Base-by-base conservation (phyloP, 2,329 filamentous ascomycete species). In the Talaromyces sp. region DNA sequence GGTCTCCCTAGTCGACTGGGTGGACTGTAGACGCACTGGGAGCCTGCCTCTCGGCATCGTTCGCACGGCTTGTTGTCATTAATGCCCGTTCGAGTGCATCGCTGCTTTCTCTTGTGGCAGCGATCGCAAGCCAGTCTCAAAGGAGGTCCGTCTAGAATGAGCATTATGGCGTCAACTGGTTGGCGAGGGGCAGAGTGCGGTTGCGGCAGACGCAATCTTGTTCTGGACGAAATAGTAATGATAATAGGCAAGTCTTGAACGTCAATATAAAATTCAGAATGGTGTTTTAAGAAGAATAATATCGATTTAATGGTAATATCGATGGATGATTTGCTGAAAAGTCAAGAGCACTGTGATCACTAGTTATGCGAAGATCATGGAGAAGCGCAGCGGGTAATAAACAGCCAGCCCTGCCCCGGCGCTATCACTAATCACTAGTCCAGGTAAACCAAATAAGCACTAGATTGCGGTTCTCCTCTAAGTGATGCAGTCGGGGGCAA, bases 81-180 rank as follows among this genome's bases (percentile, higher is more conserved):
- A 4, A 53, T 53, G 10, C 49, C 19, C 15, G 52, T 44, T 25
- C 58, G 58, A 22, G 53, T 47, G 36, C 58, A 59, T 33, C 58
- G 58, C 52, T 59, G 58, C 36, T 59, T 59, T 22, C 58, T 51
- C 52, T 59, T 59, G 39, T 59, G 58, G 36, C 58, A 59, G 28
- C 58, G 58, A 32, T 59, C 58, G 36, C 58, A 59, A 27, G 58
- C 58, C 28, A 42, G 30, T 27, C 58, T 52, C 19, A 59, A 17
- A n/a, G 30, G 6, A 27, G 36, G 49, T 2, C 49, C 49, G 25
- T 53, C 49, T 28, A 53, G 7, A 30, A 53, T 17, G 25, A 53
- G 49, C 49, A 53, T 53, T 28, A 28, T 32, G n/a, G 9, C 4
- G 25, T 25, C 9, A 22, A 47, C 10, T 47, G 4, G 17, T 53